Conservation (phyloP, 495 filamentous ascomycete genomes). For the Baudoinia panamericana region DNA sequence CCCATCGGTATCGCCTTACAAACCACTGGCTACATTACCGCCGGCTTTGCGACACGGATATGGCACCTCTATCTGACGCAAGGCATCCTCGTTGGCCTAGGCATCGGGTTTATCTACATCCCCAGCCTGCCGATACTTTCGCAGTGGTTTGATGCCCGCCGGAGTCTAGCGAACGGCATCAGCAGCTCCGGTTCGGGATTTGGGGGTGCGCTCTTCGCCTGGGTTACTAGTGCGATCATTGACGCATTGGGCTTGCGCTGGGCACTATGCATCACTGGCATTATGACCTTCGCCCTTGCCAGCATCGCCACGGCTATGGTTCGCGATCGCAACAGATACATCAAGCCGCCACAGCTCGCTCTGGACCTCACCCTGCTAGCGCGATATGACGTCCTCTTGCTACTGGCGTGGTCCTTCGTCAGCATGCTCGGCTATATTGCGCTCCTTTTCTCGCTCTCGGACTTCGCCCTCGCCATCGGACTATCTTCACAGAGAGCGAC, state of each 20-base stretch:
- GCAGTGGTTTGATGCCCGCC: slow-evolving; percentile 61
- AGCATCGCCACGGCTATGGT: slow-evolving; percentile 43
- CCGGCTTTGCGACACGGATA: slow-evolving; percentile 32
- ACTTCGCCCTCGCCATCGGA: slow-evolving; percentile 50
- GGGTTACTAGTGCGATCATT: slow-evolving; percentile 45
- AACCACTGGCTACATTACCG: slow-evolving; percentile 30
- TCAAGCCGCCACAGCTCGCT: slow-evolving; percentile 32
- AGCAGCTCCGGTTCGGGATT: slow-evolving; percentile 58
- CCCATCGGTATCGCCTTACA: slow-evolving; percentile 31
- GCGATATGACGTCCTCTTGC: slow-evolving; percentile 32
- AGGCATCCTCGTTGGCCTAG: slow-evolving; percentile 62
- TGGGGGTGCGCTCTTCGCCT: slow-evolving; percentile 47
- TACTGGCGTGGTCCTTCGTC: slow-evolving; percentile 55
- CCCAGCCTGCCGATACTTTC: slow-evolving; percentile 53
- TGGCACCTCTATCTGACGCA: slow-evolving; percentile 56
- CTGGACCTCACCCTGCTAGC: slow-evolving; percentile 38
- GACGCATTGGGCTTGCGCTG: slow-evolving; percentile 44
- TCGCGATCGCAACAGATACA: slow-evolving; percentile 47
- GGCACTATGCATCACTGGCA: slow-evolving; percentile 42
- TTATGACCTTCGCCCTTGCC: slow-evolving; percentile 50
- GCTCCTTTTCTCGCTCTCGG: slow-evolving; percentile 33
- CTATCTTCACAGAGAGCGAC: slow-evolving; percentile 51
- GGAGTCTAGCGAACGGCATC: slow-evolving; percentile 61
- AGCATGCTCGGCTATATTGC: slow-evolving; percentile 54
- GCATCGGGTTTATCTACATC: slow-evolving; percentile 63